These are phyloP conservation scores for Quercus agrifolia DNA, from an alignment of 306 rosid species.

Conservation along the genomic window DNA sequence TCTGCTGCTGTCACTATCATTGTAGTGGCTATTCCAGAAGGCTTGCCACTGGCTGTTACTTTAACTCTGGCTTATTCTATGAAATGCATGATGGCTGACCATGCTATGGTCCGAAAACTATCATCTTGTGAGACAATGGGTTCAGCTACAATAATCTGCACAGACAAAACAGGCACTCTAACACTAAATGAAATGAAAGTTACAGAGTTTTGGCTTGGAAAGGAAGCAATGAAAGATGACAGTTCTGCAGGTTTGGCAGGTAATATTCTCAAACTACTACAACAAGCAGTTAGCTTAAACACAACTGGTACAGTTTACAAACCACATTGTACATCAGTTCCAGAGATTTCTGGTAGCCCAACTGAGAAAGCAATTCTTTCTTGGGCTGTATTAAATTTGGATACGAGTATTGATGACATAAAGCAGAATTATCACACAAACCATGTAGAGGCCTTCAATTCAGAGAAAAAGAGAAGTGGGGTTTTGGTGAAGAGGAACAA, in stretches of 20 bases:
- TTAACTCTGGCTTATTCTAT: constrained; percentile 26
- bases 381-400: constrained; percentile 10
- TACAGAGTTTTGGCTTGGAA: constrained; percentile 25
- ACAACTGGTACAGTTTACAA: constrained; percentile 18
- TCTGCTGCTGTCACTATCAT: constrained; percentile 17
- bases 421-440: constrained; percentile 11
- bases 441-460: constrained; percentile 22
- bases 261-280: constrained; percentile 1
- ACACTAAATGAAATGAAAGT: constrained; percentile 29
- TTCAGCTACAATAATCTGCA: constrained; percentile 21
- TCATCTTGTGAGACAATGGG: constrained; percentile 31
- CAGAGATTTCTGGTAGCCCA: constrained; percentile 26
- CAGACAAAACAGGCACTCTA: constrained; percentile 27
- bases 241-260: background rate
- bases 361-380: constrained; percentile 24
- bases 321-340: background rate
- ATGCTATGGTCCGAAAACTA: constrained; percentile 26
- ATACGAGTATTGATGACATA: constrained; percentile 14
- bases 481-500: constrained; percentile 2
- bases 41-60: constrained; percentile 24
- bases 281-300: constrained; percentile 18
- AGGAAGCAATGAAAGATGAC: background rate
- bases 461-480: constrained; percentile 28
- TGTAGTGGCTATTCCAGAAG: constrained; percentile 28
- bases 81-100: constrained; percentile 27